phyloP scores from a whole-genome alignment of 2,329 filamentous ascomycete genomes.

The Cephalotrichum gorgonifer region DNA sequence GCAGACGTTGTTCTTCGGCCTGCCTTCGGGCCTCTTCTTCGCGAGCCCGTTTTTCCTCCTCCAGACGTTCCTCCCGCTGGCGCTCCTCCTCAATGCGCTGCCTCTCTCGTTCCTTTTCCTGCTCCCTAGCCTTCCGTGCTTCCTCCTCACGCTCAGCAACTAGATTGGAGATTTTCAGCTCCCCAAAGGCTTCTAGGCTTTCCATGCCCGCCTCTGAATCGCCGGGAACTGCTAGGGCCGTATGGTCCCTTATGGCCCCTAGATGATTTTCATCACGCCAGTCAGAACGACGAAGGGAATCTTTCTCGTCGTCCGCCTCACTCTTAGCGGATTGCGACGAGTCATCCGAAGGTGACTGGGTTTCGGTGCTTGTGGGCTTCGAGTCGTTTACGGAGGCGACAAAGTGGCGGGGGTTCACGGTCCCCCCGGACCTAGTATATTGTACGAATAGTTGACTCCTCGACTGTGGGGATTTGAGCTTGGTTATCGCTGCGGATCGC shows the following conservation, averaged over 20 bases:
- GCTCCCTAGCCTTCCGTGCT: conserved; percentile 3
- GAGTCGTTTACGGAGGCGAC: neutral
- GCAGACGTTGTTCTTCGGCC: neutral
- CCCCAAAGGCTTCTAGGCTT: neutral
- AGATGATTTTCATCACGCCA: neutral
- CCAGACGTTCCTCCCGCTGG: neutral
- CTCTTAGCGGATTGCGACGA: neutral
- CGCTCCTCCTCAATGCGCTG: conserved; percentile 1
- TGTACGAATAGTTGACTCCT: no score
- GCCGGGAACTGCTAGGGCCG: neutral
- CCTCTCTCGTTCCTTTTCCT: neutral
- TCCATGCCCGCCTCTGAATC: neutral
- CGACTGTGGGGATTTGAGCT: no score
- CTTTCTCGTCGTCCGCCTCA: neutral
- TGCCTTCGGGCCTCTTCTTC: neutral
- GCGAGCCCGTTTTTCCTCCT: neutral
- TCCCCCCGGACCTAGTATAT: neutral
- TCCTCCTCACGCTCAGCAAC: neutral
- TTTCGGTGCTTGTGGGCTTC: neutral
- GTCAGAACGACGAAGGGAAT: neutral
- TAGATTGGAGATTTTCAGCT: conserved; percentile 1
- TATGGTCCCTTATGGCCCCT: neutral
- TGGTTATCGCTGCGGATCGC: no score
- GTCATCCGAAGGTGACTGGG: neutral
- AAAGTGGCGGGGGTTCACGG: neutral